Evolutionary conservation across 169 alveolate species (phyloP).

Genomic region (Cryptosporidium canis): DNA sequence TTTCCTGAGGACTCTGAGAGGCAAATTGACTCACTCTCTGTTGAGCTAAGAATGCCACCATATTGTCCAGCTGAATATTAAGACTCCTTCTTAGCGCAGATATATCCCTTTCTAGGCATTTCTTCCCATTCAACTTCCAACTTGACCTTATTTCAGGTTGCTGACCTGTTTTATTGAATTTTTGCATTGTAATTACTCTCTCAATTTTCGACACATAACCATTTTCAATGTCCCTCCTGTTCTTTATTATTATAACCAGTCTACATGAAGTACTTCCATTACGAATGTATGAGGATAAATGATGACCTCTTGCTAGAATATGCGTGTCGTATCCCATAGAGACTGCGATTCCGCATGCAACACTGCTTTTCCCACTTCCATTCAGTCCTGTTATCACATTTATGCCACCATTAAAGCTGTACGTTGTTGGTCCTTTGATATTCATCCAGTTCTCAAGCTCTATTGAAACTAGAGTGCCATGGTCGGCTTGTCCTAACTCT

Average conservation of each 20-base stretch:
- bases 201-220: slow-evolving; percentile 5
- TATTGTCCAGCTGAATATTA: slow-evolving; percentile 64
- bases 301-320: slow-evolving; percentile 65
- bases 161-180: not conserved
- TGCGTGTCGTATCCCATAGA: slow-evolving; percentile 56
- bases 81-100: slow-evolving; percentile 8
- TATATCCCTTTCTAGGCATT: slow-evolving; percentile 57
- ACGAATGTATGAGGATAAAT: slow-evolving; percentile 57
- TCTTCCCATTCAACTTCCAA: slow-evolving; percentile 64
- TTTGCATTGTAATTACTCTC: not conserved
- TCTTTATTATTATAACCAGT: not conserved
- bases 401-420: slow-evolving; percentile 19
- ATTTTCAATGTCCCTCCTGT: slow-evolving; percentile 13
- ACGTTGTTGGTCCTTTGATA: slow-evolving; percentile 57
- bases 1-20: slow-evolving; percentile 44
- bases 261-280: slow-evolving; percentile 47
- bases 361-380: slow-evolving; percentile 72
- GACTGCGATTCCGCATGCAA: slow-evolving; percentile 59
- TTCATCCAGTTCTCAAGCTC: slow-evolving; percentile 70
- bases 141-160: slow-evolving; percentile 39
- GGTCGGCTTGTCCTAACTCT: not conserved
- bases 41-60: slow-evolving; percentile 67
- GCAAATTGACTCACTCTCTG: slow-evolving; percentile 67
- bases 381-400: slow-evolving; percentile 48
- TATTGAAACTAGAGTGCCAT: slow-evolving; percentile 51